phyloP scores from a whole-genome alignment of 2,329 filamentous ascomycete species.

The Byssothecium circinans region DNA sequence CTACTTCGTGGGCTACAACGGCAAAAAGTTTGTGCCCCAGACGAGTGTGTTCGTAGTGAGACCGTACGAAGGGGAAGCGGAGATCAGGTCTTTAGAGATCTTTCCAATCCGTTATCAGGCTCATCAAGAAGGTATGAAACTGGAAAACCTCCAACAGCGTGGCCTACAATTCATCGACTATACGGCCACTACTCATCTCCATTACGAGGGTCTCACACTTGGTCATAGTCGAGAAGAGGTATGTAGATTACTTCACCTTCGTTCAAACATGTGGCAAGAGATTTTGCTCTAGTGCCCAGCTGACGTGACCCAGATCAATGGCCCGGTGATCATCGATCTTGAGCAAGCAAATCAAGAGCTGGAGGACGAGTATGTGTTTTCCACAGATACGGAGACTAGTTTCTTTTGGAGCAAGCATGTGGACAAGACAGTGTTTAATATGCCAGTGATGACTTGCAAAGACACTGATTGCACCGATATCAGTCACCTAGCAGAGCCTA shows the following conservation, averaged over 20 bases:
- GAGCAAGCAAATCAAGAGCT: not conserved
- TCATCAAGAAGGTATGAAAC: not conserved
- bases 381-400: not conserved
- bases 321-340: constrained; percentile 2
- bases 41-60: not conserved
- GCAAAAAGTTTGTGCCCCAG: not conserved
- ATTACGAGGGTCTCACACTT: not conserved
- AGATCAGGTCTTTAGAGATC: not conserved
- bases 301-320: not conserved
- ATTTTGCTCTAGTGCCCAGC: not conserved
- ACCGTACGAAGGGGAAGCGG: not conserved
- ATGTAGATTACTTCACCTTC: not conserved
- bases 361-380: not conserved
- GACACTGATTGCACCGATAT: not conserved
- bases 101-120: not conserved
- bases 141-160: not conserved
- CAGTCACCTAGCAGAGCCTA: not conserved
- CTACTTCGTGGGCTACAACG: not conserved
- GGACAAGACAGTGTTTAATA: not conserved
- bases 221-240: constrained; percentile 1
- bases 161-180: not conserved
- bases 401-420: not conserved
- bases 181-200: not conserved
- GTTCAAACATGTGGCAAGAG: not conserved
- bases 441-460: not conserved